These are phyloP conservation scores for Pythium oligandrum DNA, from an alignment of 352 stramenopile genomes.

Conservation along the genomic window DNA sequence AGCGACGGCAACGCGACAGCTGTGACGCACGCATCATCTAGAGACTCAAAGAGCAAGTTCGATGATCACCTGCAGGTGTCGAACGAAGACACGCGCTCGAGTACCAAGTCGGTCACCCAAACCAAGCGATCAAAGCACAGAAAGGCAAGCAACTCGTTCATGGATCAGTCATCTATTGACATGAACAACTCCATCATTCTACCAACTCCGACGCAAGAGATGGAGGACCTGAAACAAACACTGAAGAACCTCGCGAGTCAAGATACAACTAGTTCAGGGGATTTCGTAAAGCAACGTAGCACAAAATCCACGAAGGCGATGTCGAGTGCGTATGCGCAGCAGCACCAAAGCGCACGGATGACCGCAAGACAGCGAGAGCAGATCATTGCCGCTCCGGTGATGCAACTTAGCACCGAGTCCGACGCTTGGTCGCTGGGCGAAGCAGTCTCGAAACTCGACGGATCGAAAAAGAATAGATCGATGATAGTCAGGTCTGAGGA, in stretches of 20 bases:
- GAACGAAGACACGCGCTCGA: too few relatives aligned
- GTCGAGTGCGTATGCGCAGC: too few relatives aligned
- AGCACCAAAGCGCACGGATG: too few relatives aligned
- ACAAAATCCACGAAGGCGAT: neutral
- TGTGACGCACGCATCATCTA: too few relatives aligned
- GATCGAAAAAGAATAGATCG: slow-evolving; percentile 4
- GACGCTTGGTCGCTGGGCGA: too few relatives aligned
- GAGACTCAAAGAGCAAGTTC: slow-evolving; percentile 4
- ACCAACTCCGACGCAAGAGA: slow-evolving; percentile 41
- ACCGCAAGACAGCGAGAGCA: too few relatives aligned
- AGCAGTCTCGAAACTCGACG: neutral
- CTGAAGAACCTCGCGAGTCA: slow-evolving; percentile 53
- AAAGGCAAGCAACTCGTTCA: neutral
- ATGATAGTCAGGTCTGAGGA: neutral
- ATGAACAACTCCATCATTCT: slow-evolving; percentile 21
- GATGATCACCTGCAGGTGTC: slow-evolving; percentile 11
- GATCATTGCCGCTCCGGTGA: too few relatives aligned
- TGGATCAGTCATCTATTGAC: slow-evolving; percentile 1
- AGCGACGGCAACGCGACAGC: too few relatives aligned
- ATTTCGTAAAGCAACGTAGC: neutral
- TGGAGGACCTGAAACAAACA: slow-evolving; percentile 69
- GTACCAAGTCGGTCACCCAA: too few relatives aligned
- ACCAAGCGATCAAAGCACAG: neutral
- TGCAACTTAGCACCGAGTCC: too few relatives aligned
- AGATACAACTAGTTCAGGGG: slow-evolving; percentile 2